Conservation (phyloP, 768 basidiomycete genomes). For the Xerocomus potaroensis region DNA sequence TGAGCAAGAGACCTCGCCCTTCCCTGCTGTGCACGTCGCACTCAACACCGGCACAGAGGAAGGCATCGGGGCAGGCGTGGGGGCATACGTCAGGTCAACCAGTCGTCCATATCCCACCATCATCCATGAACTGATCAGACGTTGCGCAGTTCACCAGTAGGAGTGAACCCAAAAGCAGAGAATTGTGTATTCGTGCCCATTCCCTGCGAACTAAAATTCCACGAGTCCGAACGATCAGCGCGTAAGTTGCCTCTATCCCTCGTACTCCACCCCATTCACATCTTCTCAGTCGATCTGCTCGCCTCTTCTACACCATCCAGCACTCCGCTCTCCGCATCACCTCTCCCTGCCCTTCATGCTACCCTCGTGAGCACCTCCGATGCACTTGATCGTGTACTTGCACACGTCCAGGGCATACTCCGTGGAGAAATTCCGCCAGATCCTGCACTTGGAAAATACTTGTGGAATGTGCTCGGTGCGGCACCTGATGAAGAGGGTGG, state of each 20-base stretch:
- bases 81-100: constrained; percentile 79
- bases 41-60: constrained; percentile 79
- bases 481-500: constrained; percentile 68
- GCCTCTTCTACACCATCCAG: constrained; percentile 40
- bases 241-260: constrained; percentile 46
- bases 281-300: constrained; percentile 68
- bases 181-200: constrained; percentile 94
- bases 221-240: constrained; percentile 80
- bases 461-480: constrained; percentile 82
- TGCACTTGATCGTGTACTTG: constrained; percentile 82
- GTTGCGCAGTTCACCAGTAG: constrained; percentile 70
- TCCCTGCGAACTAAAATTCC: constrained; percentile 80
- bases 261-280: constrained; percentile 5
- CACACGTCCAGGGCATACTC: constrained; percentile 79
- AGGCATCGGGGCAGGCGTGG: constrained; percentile 65
- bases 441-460: constrained; percentile 81
- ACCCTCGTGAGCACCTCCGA: constrained; percentile 64
- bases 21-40: constrained; percentile 87
- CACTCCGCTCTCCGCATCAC: constrained; percentile 42
- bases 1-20: constrained; percentile 83
- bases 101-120: not conserved
- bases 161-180: constrained; percentile 85
- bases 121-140: constrained; percentile 10
- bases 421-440: constrained; percentile 77
- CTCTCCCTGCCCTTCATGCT: constrained; percentile 46